These are phyloP conservation scores for Fraxinus nigra DNA, from an alignment of 305 asterid species.

Conservation along the genomic window DNA sequence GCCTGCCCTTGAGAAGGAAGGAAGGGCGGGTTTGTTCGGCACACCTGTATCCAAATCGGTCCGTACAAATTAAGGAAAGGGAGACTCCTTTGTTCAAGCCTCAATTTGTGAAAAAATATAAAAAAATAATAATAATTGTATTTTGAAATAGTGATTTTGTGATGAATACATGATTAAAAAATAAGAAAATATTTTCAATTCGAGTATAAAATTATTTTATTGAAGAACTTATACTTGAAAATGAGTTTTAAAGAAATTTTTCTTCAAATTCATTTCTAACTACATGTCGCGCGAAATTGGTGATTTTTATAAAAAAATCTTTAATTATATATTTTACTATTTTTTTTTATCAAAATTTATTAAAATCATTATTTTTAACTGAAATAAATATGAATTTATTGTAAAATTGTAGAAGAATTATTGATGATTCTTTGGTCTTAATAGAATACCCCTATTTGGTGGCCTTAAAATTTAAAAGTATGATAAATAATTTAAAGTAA, in stretches of 20 bases:
- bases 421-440: not conserved
- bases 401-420: not conserved
- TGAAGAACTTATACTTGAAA: not conserved
- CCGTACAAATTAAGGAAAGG: not conserved
- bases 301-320: too few species aligned
- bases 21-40: not conserved
- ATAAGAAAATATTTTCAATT: too few species aligned
- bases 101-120: not conserved
- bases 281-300: not conserved
- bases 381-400: too few species aligned
- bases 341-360: too few species aligned
- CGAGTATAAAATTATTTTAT: too few species aligned
- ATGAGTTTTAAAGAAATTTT: too few species aligned
- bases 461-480: not conserved
- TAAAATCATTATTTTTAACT: too few species aligned
- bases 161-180: too few species aligned
- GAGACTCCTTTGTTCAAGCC: not conserved
- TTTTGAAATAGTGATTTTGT: not conserved
- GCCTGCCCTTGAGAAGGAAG: not conserved
- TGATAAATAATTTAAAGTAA: too few species aligned
- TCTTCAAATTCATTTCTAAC: not conserved
- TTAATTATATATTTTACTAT: too few species aligned
- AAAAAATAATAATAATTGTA: too few species aligned
- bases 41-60: not conserved
- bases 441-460: not conserved